These are phyloP conservation scores for Pichia gijzeniarum DNA, from an alignment of 805 yeast species.

Conservation along the genomic window DNA sequence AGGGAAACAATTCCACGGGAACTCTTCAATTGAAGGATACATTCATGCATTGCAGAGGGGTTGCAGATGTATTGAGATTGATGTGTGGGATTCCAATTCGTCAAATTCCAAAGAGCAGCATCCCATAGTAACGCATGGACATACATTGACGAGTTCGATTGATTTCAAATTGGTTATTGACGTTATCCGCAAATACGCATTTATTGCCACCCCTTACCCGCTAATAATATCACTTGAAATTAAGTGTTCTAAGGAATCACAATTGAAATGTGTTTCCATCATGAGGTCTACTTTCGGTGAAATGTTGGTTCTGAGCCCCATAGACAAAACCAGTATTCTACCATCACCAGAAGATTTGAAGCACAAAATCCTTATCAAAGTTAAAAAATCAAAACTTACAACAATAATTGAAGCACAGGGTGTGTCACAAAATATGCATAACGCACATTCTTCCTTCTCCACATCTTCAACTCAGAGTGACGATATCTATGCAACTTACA, in stretches of 20 bases:
- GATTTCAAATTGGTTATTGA: slow-evolving; percentile 62
- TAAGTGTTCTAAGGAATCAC: slow-evolving; percentile 67
- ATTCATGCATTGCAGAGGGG: slow-evolving; percentile 83
- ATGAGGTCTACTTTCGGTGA: slow-evolving; percentile 57
- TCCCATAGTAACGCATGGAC: slow-evolving; percentile 89
- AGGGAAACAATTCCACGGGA: slow-evolving; percentile 85
- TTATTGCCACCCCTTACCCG: slow-evolving; percentile 82
- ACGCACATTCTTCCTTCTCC: slow-evolving; percentile 28
- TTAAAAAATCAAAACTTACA: slow-evolving; percentile 43
- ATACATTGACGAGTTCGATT: slow-evolving; percentile 72
- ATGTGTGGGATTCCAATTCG: slow-evolving; percentile 74
- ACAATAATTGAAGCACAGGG: slow-evolving; percentile 4
- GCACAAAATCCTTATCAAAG: slow-evolving; percentile 70
- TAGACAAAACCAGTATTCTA: slow-evolving; percentile 28
- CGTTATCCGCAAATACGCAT: slow-evolving; percentile 77
- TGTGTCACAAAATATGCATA: neutral
- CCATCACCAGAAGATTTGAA: slow-evolving; percentile 74
- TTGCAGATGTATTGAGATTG: slow-evolving; percentile 91
- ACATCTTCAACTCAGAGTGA: slow-evolving; percentile 23
- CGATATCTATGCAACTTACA: slow-evolving; percentile 1
- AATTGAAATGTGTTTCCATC: slow-evolving; percentile 46
- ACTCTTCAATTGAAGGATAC: slow-evolving; percentile 85
- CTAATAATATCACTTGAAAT: slow-evolving; percentile 80
- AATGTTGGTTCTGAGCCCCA: slow-evolving; percentile 38
- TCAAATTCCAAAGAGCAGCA: slow-evolving; percentile 32